These are phyloP conservation scores for Talinum fruticosum DNA, from an alignment of 148 eudicot species.

Conservation along the genomic window DNA sequence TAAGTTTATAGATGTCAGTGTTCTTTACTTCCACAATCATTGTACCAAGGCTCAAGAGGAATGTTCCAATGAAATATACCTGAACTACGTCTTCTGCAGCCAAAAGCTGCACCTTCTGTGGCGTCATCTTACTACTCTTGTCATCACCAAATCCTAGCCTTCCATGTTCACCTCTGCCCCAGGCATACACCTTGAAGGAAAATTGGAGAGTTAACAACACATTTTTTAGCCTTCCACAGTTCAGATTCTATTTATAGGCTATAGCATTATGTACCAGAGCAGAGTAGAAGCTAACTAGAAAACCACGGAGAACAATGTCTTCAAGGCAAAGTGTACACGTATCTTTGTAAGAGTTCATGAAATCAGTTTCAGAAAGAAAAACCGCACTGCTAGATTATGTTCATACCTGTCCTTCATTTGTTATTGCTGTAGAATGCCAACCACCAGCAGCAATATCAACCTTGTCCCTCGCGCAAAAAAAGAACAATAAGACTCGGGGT, in stretches of 20 bases:
- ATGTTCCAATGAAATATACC: slow-evolving; percentile 35
- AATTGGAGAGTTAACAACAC: background rate
- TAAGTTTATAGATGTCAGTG: slow-evolving; percentile 49
- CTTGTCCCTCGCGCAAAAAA: slow-evolving; percentile 35
- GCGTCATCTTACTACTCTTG: slow-evolving; percentile 99
- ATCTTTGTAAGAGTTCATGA: background rate
- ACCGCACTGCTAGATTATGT: background rate
- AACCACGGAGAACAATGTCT: background rate
- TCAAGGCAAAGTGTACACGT: background rate
- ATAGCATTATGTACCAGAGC: background rate
- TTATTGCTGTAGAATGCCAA: slow-evolving; percentile 96
- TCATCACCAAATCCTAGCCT: slow-evolving; percentile 99
- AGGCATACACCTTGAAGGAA: slow-evolving; percentile 70
- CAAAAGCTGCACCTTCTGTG: slow-evolving; percentile 90
- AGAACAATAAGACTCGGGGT: background rate
- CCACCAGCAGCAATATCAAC: slow-evolving; percentile 99
- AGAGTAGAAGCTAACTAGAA: background rate
- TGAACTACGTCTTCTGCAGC: slow-evolving; percentile 78
- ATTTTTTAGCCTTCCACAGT: background rate
- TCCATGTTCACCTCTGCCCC: slow-evolving; percentile 99
- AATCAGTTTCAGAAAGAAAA: slow-evolving; percentile 5
- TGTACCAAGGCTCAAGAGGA: background rate
- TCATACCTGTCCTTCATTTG: slow-evolving; percentile 89
- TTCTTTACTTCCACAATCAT: slow-evolving; percentile 36
- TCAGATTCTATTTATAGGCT: background rate